Percentiles rank a stretch among this genome's conserved stretches.
Conservation (phyloP, 768 basidiomycete genomes). For the Hirschioporus abietinus region DNA sequence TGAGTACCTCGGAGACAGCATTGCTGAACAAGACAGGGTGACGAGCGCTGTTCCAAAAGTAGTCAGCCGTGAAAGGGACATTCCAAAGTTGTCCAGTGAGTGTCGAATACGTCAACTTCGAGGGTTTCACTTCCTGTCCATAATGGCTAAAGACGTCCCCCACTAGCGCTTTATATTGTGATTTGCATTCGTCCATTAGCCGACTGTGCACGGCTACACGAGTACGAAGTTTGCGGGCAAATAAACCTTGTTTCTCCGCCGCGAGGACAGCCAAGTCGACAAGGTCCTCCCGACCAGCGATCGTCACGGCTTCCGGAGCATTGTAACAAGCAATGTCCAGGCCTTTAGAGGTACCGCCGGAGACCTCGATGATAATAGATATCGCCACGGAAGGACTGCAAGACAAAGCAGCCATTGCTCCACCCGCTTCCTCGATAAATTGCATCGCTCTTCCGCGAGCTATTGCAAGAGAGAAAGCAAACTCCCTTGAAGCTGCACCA, state of each 20-base stretch:
- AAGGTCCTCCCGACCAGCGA: conserved; percentile 27
- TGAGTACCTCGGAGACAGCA: conserved; percentile 23
- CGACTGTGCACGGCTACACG: conserved; percentile 33
- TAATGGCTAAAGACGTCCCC: conserved; percentile 26
- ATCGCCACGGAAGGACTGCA: conserved; percentile 27
- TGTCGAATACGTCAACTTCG: conserved; percentile 32
- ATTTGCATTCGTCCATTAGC: conserved; percentile 31
- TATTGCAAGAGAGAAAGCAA: conserved; percentile 40
- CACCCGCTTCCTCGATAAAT: conserved; percentile 26
- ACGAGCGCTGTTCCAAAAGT: conserved; percentile 37
- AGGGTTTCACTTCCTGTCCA: conserved; percentile 20
- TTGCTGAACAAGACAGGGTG: conserved; percentile 32
- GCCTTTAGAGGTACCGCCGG: conserved; percentile 13
- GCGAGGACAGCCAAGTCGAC: conserved; percentile 27
- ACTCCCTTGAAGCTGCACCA: conserved; percentile 34
- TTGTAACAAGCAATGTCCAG: conserved; percentile 42
- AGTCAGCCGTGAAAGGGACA: conserved; percentile 26
- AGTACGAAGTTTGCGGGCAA: conserved; percentile 32
- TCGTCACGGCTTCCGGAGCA: conserved; percentile 28
- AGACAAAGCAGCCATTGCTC: conserved; percentile 39
- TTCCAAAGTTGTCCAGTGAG: conserved; percentile 23
- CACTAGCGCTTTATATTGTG: conserved; percentile 23
- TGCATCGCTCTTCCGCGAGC: conserved; percentile 34
- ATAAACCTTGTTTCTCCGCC: conserved; percentile 24
- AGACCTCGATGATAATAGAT: conserved; percentile 22